Base-by-base conservation (phyloP, 495 filamentous ascomycete species). In the Jackrogersella minutella region DNA sequence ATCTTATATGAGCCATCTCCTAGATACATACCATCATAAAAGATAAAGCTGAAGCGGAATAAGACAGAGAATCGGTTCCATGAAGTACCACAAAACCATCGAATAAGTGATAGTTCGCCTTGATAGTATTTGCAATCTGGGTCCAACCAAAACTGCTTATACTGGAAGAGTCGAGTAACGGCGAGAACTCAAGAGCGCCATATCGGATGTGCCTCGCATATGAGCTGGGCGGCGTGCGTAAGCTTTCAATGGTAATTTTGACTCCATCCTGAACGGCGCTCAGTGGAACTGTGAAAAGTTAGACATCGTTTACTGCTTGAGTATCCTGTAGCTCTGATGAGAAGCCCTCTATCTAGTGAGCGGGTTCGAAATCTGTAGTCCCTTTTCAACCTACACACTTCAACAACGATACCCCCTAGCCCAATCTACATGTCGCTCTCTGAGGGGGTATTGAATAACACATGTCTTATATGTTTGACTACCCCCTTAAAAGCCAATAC, bases 51-150 rank as follows among this genome's bases (percentile, higher is more conserved):
- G 93, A 97, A 70, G 90, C 91, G 1, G 93, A 96, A 75, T 97
- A 97, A 8, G 93, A 91, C 53, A 98, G 81, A 54, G 89, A 93
- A 75, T 99, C 95, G 2, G 95, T 99, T 64, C 95, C 95, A 76
- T 99, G 95, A n/a, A 98, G 85, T 14, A 99, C 83, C 8, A 99
- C 93, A 73, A 99, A 99, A 17, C 89, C 93, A 76, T 98, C 95
- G 72, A 93, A 99, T 3, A 92, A 85, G 49, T 87, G 86, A 77
- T 97, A 99, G 77, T 99, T 99, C 41, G 86, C 79, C 64, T 83
- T 73, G 68, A 88, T 80, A 6, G 84, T 79, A 34, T 81, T 79
- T 0, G 93, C 93, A 64, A 99, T 97, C 73, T 93, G 84, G 0
- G 88, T 87, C 95, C 95, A 99, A 19, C 94, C 94, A 47, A 86